Percentiles rank a stretch among this genome's conserved stretches.
Evolutionary conservation across 306 rosid species (phyloP).

Genomic region (Vicia villosa): DNA sequence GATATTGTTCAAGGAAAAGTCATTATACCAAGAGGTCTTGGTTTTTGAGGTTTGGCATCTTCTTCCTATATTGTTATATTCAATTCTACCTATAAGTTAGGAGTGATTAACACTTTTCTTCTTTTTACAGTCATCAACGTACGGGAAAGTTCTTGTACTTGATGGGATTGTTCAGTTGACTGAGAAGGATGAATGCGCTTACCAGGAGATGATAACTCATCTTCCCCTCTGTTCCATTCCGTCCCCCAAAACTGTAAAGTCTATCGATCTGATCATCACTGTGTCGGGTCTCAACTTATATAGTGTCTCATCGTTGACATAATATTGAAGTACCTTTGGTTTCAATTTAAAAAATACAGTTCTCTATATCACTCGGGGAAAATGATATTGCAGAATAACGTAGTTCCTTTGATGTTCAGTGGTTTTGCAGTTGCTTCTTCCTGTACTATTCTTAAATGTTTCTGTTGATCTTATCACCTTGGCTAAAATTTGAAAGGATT

Average conservation of each 20-base stretch:
- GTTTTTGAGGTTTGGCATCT: slow-evolving; percentile 77
- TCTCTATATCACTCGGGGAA: background rate
- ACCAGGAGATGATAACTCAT: slow-evolving; percentile 98
- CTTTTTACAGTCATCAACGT: slow-evolving; percentile 68
- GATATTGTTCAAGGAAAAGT: slow-evolving; percentile 68
- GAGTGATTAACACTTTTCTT: slow-evolving; percentile 29
- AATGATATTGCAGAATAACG: slow-evolving; percentile 1
- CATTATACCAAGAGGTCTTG: slow-evolving; percentile 87
- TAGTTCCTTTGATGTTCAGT: slow-evolving; percentile 13
- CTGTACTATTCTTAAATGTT: background rate
- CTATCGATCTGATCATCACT: slow-evolving; percentile 24
- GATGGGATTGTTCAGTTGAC: slow-evolving; percentile 97
- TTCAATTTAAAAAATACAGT: slow-evolving; percentile 4
- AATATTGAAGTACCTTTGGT: background rate
- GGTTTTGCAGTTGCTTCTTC: slow-evolving; percentile 12
- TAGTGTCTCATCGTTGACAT: background rate
- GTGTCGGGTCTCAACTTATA: slow-evolving; percentile 8
- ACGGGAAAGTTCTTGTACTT: slow-evolving; percentile 96
- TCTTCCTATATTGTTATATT: slow-evolving; percentile 37
- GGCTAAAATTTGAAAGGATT: background rate
- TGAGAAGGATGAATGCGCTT: slow-evolving; percentile 97
- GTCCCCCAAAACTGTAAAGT: slow-evolving; percentile 73
- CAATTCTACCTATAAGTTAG: slow-evolving; percentile 3
- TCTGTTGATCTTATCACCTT: slow-evolving; percentile 19
- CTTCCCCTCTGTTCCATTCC: slow-evolving; percentile 96